A percentile compares a stretch with the other conserved stretches of the same genome.
Conservation (phyloP, 768 basidiomycete species). For the Lactarius sanguifluus region DNA sequence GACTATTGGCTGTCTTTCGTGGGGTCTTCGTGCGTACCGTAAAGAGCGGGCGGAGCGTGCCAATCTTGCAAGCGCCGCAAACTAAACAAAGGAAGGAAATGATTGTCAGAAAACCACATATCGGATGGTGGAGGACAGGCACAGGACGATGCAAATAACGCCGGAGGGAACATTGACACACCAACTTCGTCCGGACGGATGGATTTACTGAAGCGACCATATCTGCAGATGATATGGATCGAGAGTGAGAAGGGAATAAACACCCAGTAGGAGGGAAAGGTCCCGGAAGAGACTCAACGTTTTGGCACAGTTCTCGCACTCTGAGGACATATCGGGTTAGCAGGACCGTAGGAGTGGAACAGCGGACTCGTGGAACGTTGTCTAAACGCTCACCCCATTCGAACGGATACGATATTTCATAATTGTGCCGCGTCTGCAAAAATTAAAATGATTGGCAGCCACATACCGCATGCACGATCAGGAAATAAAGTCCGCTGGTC, state of each 20-base stretch:
- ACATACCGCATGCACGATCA: neutral
- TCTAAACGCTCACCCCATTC: slow-evolving; percentile 60
- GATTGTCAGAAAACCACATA: neutral
- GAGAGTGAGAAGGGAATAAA: neutral
- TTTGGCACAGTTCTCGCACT: slow-evolving; percentile 62
- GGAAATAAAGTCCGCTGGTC: slow-evolving; percentile 1
- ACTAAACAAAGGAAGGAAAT: slow-evolving; percentile 39
- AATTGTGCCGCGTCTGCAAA: slow-evolving; percentile 59
- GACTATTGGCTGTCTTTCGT: slow-evolving; percentile 15
- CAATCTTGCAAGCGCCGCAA: slow-evolving; percentile 64
- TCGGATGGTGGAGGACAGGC: neutral
- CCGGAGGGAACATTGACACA: slow-evolving; percentile 41
- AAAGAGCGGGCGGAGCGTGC: slow-evolving; percentile 60
- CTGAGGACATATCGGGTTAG: slow-evolving; percentile 38
- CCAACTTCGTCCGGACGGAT: slow-evolving; percentile 64
- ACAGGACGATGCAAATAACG: neutral
- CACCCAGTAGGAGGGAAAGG: neutral
- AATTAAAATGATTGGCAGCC: neutral
- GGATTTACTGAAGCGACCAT: slow-evolving; percentile 73
- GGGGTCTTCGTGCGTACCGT: slow-evolving; percentile 27
- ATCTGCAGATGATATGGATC: slow-evolving; percentile 42
- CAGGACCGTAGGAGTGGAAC: slow-evolving; percentile 17
- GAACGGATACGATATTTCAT: slow-evolving; percentile 71
- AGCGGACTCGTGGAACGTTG: slow-evolving; percentile 2
- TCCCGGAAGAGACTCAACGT: slow-evolving; percentile 43